Conservation (phyloP, 176 grass and related monocot genomes). For the Canna indica region DNA sequence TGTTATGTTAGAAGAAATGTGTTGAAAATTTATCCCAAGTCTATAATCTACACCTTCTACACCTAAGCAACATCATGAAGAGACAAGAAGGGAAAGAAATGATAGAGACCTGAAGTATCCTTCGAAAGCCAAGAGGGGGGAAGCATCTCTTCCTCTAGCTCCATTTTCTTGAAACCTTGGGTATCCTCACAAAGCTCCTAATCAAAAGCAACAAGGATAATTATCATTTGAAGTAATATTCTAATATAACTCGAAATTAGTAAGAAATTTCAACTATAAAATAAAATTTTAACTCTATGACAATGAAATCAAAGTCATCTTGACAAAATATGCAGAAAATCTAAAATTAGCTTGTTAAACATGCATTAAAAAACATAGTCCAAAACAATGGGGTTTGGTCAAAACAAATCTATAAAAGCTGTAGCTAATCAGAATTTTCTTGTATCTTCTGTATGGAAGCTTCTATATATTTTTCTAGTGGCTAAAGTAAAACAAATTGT, state of each 20-base stretch:
- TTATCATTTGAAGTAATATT: neutral
- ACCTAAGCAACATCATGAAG: neutral
- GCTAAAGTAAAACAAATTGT: too few species aligned
- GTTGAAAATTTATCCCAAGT: neutral
- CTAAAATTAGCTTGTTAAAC: neutral
- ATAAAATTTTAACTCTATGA: neutral
- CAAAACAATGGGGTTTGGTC: too few species aligned
- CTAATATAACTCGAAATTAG: neutral
- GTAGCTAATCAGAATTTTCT: too few species aligned
- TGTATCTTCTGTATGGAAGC: too few species aligned
- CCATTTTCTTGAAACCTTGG: slow-evolving; percentile 25
- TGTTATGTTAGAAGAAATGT: neutral
- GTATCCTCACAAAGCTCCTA: slow-evolving; percentile 26
- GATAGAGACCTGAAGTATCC: slow-evolving; percentile 37
- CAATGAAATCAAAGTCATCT: neutral
- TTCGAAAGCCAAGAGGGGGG: slow-evolving; percentile 1
- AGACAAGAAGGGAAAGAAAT: neutral
- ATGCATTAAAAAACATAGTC: neutral
- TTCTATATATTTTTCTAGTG: too few species aligned
- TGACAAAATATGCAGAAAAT: neutral
- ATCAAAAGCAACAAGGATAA: slow-evolving; percentile 4
- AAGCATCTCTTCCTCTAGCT: slow-evolving; percentile 42
- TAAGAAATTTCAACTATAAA: neutral
- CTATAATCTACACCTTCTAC: too few species aligned
- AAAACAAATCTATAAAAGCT: too few species aligned